Base-by-base conservation (phyloP, 148 eudicot species). In the Silene latifolia region DNA sequence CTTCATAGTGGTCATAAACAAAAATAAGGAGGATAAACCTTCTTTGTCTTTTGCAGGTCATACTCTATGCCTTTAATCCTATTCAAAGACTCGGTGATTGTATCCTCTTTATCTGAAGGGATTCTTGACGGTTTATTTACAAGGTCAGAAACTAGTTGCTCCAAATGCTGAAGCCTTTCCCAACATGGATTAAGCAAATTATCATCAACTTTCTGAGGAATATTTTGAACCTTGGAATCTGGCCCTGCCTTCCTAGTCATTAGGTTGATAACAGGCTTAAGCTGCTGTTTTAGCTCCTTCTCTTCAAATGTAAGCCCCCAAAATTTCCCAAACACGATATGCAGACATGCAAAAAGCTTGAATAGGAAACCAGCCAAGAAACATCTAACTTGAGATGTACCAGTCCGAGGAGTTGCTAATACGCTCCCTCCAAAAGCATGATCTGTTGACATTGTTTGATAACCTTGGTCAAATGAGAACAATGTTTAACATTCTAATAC, bases 1-100 rank as follows among this genome's bases (percentile, higher is more conserved):
- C 15, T 18, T 69, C 24, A 75, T 8, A 21, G 39, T 57, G n/a
- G n/a, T n/a, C n/a, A 56, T 24, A 51, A 19, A 56, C 35, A 51
- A 51, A 51, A 12, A 63, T 24, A 21, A 18, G 32, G 63, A 67
- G 35, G 29, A 47, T 86, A 85, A 80, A 92, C 99, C 78, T 83
- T 90, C 72, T 82, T 95, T 47, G 99, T 95, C 85, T 92, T 95
- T 82, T 90, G 93, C 86, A 95, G 78, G 88, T 95, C 99, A 75
- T 85, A 77, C 83, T 95, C 99, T 61, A 95, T 92, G 64, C 88
- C 88, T 78, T 77, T 95, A 76, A 95, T 94, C 39, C 99, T 92
- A 74, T 75, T 83, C 82, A 95, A 47, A 11, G 99, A 95, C 74
- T 92, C 96, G 19, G 70, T 65, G 48, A 95, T 88, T 57, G 91